Conservation (phyloP, 495 filamentous ascomycete genomes). For the Evernia prunastri region DNA sequence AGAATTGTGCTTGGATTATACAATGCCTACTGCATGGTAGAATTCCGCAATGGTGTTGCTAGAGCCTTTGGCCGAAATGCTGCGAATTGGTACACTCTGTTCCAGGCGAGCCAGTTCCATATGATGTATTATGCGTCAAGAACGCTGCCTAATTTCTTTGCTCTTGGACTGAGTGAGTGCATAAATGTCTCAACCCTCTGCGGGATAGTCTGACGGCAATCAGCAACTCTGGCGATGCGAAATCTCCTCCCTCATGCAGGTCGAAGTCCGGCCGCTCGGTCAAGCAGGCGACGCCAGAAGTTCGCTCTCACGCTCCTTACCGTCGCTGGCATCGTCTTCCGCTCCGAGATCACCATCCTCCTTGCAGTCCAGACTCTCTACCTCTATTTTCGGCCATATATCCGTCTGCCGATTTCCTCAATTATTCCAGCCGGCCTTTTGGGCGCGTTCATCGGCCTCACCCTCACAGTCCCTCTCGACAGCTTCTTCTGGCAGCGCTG, state of each 20-base stretch:
- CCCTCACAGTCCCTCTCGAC: constrained; percentile 66
- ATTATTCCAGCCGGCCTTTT: constrained; percentile 63
- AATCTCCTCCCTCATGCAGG: constrained; percentile 55
- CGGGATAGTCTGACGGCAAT: neutral
- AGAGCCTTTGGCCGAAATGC: constrained; percentile 61
- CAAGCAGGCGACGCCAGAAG: constrained; percentile 38
- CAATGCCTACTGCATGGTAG: constrained; percentile 62
- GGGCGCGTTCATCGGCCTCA: constrained; percentile 56
- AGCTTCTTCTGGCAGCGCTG: constrained; percentile 82
- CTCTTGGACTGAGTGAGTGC: constrained; percentile 69
- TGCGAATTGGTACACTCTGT: constrained; percentile 73
- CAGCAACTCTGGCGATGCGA: constrained; percentile 64
- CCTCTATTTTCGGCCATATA: constrained; percentile 50
- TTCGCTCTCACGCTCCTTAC: constrained; percentile 68
- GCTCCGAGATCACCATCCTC: constrained; percentile 82
- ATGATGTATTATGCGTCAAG: constrained; percentile 88
- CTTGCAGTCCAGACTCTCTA: constrained; percentile 52
- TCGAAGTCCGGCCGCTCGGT: constrained; percentile 30
- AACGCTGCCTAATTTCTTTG: constrained; percentile 94
- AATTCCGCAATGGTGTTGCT: constrained; percentile 56
- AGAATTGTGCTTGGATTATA: constrained; percentile 71
- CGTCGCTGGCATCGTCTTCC: constrained; percentile 77
- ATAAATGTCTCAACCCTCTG: neutral
- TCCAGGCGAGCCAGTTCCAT: constrained; percentile 88
- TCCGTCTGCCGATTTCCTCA: constrained; percentile 43